phyloP scores from a whole-genome alignment of 139 green algal species.

The Tetraselmis chui region DNA sequence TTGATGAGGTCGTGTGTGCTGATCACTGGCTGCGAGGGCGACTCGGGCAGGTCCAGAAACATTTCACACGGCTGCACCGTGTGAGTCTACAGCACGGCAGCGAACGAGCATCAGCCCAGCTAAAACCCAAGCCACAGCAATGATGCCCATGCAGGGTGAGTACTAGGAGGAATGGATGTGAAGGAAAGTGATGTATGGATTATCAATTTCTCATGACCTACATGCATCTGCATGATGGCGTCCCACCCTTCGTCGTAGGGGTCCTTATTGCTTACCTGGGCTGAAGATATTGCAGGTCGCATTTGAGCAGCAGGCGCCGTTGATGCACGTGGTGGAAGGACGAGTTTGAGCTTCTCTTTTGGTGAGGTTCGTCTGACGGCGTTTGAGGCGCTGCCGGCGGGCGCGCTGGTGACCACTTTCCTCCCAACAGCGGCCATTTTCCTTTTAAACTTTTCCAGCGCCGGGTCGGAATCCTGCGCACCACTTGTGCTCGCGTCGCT shows the following conservation, averaged over 20 bases:
- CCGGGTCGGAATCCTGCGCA: neutral
- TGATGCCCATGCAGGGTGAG: neutral
- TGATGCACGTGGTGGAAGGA: neutral
- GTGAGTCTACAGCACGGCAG: too few species aligned
- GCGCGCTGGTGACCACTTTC: neutral
- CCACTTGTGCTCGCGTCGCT: neutral
- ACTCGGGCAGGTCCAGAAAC: neutral
- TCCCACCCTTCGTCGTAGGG: too few species aligned
- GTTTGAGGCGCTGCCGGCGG: neutral
- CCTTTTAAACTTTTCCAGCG: neutral
- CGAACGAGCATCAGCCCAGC: too few species aligned
- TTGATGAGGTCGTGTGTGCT: neutral
- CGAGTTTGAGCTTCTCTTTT: neutral
- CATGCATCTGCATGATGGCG: neutral
- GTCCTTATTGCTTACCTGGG: too few species aligned
- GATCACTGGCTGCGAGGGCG: neutral
- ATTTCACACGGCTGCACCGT: neutral
- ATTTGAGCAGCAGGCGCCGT: too few species aligned
- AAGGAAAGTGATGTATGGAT: neutral
- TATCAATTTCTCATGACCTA: neutral
- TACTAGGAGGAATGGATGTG: neutral
- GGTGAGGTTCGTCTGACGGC: neutral
- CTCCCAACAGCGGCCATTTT: neutral
- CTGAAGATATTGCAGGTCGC: too few species aligned
- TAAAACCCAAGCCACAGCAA: neutral